Conservation (phyloP, 306 rosid genomes). For the Cucumis hystrix region DNA sequence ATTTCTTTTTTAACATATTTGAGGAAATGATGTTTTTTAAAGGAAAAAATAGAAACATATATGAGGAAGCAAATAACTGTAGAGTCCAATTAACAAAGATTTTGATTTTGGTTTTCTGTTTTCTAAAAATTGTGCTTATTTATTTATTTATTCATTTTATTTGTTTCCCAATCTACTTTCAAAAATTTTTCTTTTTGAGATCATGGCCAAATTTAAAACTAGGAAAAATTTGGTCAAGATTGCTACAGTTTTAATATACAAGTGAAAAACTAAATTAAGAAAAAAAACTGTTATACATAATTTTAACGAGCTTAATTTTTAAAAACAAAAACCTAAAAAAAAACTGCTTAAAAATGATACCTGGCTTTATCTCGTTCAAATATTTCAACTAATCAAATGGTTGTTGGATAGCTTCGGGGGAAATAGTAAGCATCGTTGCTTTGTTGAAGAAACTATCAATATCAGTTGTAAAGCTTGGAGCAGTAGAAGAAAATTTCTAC, state of each 20-base stretch:
- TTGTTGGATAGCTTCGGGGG: conserved; percentile 44
- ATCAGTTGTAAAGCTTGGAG: conserved; percentile 4
- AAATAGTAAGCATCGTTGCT: conserved; percentile 26
- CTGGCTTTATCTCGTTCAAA: background rate
- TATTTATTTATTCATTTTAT: background rate
- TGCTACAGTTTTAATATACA: background rate
- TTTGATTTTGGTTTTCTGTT: background rate
- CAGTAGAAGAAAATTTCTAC: background rate
- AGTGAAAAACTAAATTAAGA: background rate
- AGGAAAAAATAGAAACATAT: background rate
- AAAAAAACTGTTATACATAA: background rate
- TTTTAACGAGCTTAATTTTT: background rate
- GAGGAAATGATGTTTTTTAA: background rate
- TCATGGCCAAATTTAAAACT: background rate
- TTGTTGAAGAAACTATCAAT: background rate
- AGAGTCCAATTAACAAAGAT: background rate
- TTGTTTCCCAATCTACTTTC: background rate
- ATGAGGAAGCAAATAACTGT: background rate
- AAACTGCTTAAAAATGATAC: background rate
- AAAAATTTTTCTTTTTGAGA: background rate
- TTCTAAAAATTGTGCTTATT: background rate
- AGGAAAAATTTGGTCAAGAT: background rate
- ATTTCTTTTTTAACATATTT: background rate
- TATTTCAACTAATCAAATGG: conserved; percentile 4
- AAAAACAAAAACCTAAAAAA: background rate